Conservation (phyloP, 495 filamentous ascomycete species). For the Aspergillus nanangensis region DNA sequence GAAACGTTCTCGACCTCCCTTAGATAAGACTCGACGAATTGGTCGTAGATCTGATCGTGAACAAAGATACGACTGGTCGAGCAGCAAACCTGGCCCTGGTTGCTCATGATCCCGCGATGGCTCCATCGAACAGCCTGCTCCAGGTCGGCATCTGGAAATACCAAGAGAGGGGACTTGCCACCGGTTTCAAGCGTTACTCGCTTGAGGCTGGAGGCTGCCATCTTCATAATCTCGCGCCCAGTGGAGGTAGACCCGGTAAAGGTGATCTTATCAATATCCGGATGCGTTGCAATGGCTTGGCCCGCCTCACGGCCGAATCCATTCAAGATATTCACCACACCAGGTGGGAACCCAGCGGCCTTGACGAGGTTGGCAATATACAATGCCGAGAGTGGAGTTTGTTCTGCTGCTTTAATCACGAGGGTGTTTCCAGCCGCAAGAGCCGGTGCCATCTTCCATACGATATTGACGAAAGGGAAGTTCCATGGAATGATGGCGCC, state of each 20-base stretch:
- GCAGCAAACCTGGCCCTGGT: conserved; percentile 92
- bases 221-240: conserved; percentile 90
- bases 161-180: conserved; percentile 81
- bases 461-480: conserved; percentile 83
- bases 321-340: conserved; percentile 88
- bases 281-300: conserved; percentile 72
- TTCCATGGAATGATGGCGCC: conserved; percentile 85
- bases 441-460: conserved; percentile 92
- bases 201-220: conserved; percentile 84
- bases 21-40: too few relatives aligned
- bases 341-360: conserved; percentile 89
- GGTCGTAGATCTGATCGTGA: conserved; percentile 78
- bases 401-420: conserved; percentile 87
- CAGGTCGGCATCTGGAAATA: conserved; percentile 86
- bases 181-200: conserved; percentile 94
- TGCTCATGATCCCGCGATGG: conserved; percentile 70
- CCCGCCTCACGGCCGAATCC: conserved; percentile 79
- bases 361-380: conserved; percentile 81
- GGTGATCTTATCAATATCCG: conserved; percentile 83
- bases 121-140: conserved; percentile 88
- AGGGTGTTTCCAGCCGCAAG: conserved; percentile 85
- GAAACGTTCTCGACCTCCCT: too few relatives aligned
- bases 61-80: conserved; percentile 89
- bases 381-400: conserved; percentile 84
- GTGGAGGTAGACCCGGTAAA: conserved; percentile 89